These are phyloP conservation scores for Haplosporangium gracile DNA, from an alignment of 192 early-diverging fungal genomes.

Conservation along the genomic window DNA sequence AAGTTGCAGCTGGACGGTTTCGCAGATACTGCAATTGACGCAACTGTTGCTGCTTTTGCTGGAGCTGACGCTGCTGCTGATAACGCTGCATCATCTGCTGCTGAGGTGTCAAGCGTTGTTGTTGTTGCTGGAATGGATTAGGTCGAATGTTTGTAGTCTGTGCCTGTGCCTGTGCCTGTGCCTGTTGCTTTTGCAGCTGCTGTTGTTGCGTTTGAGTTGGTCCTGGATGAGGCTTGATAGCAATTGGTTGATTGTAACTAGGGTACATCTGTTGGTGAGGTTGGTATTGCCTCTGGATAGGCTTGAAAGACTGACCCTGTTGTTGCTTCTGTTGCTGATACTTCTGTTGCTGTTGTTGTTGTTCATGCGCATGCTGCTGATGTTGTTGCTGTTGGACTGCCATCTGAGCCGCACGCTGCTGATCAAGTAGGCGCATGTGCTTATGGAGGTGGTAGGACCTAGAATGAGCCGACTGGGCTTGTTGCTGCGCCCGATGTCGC, in stretches of 20 bases:
- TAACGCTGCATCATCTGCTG: constrained; percentile 48
- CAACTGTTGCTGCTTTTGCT: constrained; percentile 44
- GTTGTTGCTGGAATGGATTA: background rate
- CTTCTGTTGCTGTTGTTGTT: constrained; percentile 20
- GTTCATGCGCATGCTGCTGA: constrained; percentile 12
- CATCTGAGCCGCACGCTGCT: constrained; percentile 35
- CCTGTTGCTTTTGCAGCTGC: constrained; percentile 28
- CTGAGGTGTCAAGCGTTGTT: constrained; percentile 27
- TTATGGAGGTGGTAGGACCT: constrained; percentile 52
- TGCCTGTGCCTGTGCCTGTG: constrained; percentile 19
- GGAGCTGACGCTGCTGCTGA: constrained; percentile 54
- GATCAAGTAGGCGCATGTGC: constrained; percentile 54
- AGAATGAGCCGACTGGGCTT: constrained; percentile 51
- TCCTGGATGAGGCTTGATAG: constrained; percentile 41
- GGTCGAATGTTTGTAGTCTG: constrained; percentile 18
- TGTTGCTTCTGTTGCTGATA: constrained; percentile 18
- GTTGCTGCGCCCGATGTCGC: constrained; percentile 51
- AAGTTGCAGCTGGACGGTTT: constrained; percentile 1
- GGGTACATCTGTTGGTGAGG: constrained; percentile 55
- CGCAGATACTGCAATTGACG: constrained; percentile 44
- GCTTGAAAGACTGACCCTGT: background rate
- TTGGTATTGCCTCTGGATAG: constrained; percentile 44
- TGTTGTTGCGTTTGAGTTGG: constrained; percentile 21
- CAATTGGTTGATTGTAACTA: constrained; percentile 24
- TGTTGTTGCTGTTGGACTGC: constrained; percentile 28